Conservation (phyloP, 2,329 filamentous ascomycete species). For the Alternaria hordeiaustralica region DNA sequence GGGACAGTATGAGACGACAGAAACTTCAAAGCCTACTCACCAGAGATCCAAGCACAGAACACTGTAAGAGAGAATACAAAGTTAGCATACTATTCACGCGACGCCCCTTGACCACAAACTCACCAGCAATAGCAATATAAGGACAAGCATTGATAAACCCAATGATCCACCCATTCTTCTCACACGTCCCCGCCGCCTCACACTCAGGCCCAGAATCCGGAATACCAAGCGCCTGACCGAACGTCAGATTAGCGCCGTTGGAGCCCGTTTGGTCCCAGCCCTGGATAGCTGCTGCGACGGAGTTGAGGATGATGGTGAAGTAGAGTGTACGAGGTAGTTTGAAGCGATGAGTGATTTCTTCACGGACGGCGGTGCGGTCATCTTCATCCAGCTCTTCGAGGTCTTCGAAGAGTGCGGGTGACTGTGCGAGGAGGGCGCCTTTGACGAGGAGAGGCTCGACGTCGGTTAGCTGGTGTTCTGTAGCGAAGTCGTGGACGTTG, state of each 20-base stretch:
- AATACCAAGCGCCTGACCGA: constrained; percentile 53
- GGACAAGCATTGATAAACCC: constrained; percentile 43
- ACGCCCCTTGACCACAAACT: neutral
- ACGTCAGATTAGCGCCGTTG: constrained; percentile 64
- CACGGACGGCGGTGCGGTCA: constrained; percentile 64
- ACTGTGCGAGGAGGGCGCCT: constrained; percentile 72
- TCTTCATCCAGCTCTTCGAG: constrained; percentile 67
- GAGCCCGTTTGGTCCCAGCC: constrained; percentile 69
- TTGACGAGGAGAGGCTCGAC: constrained; percentile 63
- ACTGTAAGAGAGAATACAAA: constrained; percentile 4
- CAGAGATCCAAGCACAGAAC: constrained; percentile 32
- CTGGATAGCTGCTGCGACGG: constrained; percentile 71
- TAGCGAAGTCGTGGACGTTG: constrained; percentile 67
- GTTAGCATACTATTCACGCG: neutral
- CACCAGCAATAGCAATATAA: constrained; percentile 36
- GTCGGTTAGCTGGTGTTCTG: constrained; percentile 64
- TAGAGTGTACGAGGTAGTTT: constrained; percentile 64
- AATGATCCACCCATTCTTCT: constrained; percentile 43
- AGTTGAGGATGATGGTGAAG: constrained; percentile 71
- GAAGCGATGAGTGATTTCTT: constrained; percentile 71
- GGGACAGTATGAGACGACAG: neutral
- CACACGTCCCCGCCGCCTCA: constrained; percentile 30
- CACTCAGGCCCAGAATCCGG: constrained; percentile 32
- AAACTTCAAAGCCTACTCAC: neutral
- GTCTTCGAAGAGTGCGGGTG: constrained; percentile 67